Evolutionary conservation across 208 protist species (phyloP), one percentile per base, ranked within the genome.

Genomic region (Phytomonas serpens): DNA sequence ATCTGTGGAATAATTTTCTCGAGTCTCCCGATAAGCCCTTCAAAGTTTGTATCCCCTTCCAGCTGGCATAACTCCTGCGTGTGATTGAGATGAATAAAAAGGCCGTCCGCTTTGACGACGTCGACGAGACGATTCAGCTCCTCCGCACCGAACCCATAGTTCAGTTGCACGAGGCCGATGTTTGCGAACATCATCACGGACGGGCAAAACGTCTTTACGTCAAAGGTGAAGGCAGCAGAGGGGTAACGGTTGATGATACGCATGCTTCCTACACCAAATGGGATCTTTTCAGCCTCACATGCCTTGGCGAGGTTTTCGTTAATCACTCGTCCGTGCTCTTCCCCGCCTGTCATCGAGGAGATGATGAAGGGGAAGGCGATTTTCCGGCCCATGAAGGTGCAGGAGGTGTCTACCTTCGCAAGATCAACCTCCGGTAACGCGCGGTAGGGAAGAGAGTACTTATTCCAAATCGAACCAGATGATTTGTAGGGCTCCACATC

Each of bases 51-150:
- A 77, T 97, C 92, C 29, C 92, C 92, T 75, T 97, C 89, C n/a
- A 90, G 92, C 74, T 97, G 93, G 73, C 89, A 94, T 7, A 85
- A 78, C 75, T 97, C 89, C 72, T 97, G 93, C 10, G 84, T 90
- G 80, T 95, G 93, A 78, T 97, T 97, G 14, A 97, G 76, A 73
- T 97, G 93, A 57, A 97, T 92, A 77, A 93, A 97, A 14, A 97
- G 77, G 19, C 87, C 93, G 61, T 97, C 93, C 10, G 93, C 93
- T 6, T 86, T 81, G 19, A 97, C 89, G 33, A 74, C 80, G 64
- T 92, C 75, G 23, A 95, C 79, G 19, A 97, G 77, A 31, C 89
- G 86, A 72, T 95, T 95, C 36, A 97, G 73, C 73, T 97, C 88
- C 37, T 81, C 80, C 5, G 79, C 79, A 29, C 89, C 90, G 62